Evolutionary conservation across 306 rosid species (phyloP).

Genomic region (Prunus armeniaca): DNA sequence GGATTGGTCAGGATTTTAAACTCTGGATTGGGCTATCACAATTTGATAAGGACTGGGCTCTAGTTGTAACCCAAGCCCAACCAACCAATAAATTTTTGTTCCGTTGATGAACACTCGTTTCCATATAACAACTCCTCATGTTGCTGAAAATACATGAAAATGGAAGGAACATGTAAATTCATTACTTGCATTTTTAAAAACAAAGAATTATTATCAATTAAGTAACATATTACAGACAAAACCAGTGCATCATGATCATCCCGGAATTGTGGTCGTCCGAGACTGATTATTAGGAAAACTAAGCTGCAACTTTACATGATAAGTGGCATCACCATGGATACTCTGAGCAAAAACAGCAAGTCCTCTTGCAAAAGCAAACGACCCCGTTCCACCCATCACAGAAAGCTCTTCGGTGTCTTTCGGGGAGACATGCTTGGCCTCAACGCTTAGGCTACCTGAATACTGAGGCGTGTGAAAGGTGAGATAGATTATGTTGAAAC

Average conservation of each 20-base stretch:
- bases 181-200: too few relatives aligned
- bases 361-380: slow-evolving; percentile 90
- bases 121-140: too few relatives aligned
- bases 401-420: slow-evolving; percentile 38
- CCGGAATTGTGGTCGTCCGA: slow-evolving; percentile 12
- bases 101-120: too few relatives aligned
- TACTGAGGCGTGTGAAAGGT: slow-evolving; percentile 59
- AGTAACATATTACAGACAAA: neutral
- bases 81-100: too few relatives aligned
- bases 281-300: slow-evolving; percentile 43
- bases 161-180: too few relatives aligned
- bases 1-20: too few relatives aligned
- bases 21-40: too few relatives aligned
- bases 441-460: slow-evolving; percentile 68
- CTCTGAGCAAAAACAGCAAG: slow-evolving; percentile 52
- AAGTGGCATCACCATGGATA: slow-evolving; percentile 29
- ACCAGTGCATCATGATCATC: slow-evolving; percentile 17
- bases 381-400: slow-evolving; percentile 84
- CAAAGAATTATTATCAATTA: neutral
- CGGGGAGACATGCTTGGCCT: slow-evolving; percentile 39
- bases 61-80: too few relatives aligned
- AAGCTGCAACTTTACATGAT: slow-evolving; percentile 63
- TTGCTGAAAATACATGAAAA: too few relatives aligned
- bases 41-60: too few relatives aligned
- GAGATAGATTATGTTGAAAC: slow-evolving; percentile 66